phyloP scores from a whole-genome alignment of 2,329 filamentous ascomycete species.

The Escovopsis weberi region DNA sequence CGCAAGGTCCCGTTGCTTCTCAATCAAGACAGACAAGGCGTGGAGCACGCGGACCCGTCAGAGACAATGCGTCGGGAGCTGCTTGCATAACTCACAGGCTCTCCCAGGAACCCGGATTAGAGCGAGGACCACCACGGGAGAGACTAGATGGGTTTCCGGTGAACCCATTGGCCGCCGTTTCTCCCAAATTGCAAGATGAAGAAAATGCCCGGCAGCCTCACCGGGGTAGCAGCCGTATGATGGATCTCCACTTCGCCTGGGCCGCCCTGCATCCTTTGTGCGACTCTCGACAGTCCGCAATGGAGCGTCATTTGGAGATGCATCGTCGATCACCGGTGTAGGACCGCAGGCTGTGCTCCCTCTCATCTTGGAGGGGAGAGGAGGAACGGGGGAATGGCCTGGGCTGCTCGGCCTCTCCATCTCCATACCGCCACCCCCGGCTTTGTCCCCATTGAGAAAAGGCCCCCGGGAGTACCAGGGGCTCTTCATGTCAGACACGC shows the following conservation, averaged over 20 bases:
- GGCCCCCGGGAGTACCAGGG: no score
- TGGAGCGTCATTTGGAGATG: conserved; percentile 4
- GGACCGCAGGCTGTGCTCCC: conserved; percentile 6
- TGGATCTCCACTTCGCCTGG: background rate
- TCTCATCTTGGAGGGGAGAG: background rate
- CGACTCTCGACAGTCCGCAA: background rate
- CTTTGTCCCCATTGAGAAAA: no score
- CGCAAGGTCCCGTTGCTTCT: no score
- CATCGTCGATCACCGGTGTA: conserved; percentile 13
- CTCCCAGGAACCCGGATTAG: background rate
- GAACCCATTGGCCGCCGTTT: background rate
- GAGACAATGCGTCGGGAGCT: no score
- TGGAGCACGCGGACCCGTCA: no score
- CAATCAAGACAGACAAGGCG: no score
- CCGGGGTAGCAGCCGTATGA: background rate
- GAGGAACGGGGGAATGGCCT: background rate
- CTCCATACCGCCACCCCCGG: no score
- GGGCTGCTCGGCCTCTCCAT: no score
- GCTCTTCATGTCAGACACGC: no score
- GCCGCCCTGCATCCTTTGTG: background rate
- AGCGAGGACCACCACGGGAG: background rate
- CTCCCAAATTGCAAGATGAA: background rate
- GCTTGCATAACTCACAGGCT: no score
- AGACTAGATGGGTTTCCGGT: background rate
- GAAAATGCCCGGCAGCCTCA: conserved; percentile 3